phyloP scores from a whole-genome alignment of 345 rosid species.

The Citrus reticulata region DNA sequence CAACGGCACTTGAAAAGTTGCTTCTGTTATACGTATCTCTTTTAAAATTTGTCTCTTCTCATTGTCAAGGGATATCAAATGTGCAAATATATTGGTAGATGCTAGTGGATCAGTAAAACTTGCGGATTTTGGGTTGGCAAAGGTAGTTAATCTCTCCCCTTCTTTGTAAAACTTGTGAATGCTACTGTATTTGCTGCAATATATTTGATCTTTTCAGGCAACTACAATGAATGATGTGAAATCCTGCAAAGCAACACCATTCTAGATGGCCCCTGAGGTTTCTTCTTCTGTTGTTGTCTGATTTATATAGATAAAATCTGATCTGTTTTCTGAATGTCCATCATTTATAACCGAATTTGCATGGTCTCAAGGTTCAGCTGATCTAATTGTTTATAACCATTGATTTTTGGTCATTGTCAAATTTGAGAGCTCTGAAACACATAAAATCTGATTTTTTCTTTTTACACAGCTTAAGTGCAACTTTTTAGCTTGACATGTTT shows the following conservation, averaged over 20 bases:
- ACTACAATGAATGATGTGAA: conserved; percentile 67
- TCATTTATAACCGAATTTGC: background rate
- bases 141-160: conserved; percentile 38
- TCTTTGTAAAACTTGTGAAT: background rate
- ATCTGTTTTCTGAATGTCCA: background rate
- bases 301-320: background rate
- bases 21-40: background rate
- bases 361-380: background rate
- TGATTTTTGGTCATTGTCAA: background rate
- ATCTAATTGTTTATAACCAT: background rate
- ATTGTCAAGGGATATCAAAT: conserved; percentile 74
- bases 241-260: conserved; percentile 78
- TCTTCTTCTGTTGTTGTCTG: conserved; percentile 18
- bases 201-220: conserved; percentile 46
- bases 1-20: background rate
- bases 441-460: background rate
- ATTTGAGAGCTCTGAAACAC: background rate
- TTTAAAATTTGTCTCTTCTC: conserved; percentile 1
- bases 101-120: conserved; percentile 77
- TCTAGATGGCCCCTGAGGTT: conserved; percentile 99
- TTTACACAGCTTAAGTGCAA: too few relatives aligned
- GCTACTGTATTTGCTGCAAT: background rate
- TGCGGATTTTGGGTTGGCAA: conserved; percentile 96
- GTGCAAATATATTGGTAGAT: conserved; percentile 86
- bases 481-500: too few relatives aligned